Percentiles rank a stretch among this genome's conserved stretches.
Conservation (phyloP, 2,329 filamentous ascomycete species). For the Alternaria sp. region DNA sequence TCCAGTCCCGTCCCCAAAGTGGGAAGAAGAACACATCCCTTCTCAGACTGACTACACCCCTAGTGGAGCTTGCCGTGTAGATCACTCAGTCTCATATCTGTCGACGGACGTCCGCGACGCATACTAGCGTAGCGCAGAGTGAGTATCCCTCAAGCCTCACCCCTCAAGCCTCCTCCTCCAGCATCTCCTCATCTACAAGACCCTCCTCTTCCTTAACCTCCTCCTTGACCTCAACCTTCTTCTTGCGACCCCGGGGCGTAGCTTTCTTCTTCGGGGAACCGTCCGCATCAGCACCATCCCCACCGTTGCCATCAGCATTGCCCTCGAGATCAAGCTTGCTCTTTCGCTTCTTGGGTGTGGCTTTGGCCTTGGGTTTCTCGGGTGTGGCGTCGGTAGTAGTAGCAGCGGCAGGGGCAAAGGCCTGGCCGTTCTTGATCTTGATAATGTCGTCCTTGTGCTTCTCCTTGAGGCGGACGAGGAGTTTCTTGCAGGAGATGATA, state of each 20-base stretch:
- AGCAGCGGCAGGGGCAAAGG: conserved; percentile 1
- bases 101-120: neutral
- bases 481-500: conserved; percentile 33
- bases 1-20: neutral
- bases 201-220: conserved; percentile 4
- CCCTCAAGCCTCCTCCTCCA: neutral
- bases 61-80: neutral
- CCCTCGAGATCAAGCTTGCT: conserved; percentile 6
- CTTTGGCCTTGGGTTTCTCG: conserved; percentile 3
- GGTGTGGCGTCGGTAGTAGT: neutral
- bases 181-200: neutral
- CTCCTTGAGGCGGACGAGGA: conserved; percentile 33
- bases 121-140: neutral
- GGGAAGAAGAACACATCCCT: neutral
- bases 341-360: conserved; percentile 26
- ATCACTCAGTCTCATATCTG: neutral
- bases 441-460: conserved; percentile 32
- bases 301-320: neutral
- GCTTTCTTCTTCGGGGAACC: conserved; percentile 25
- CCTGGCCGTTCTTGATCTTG: conserved; percentile 22
- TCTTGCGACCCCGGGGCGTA: conserved; percentile 13
- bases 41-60: neutral
- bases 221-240: conserved; percentile 13
- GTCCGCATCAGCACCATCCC: neutral
- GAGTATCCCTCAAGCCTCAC: too few relatives aligned